Evolutionary conservation across 2,329 filamentous ascomycete genomes (phyloP).

Genomic region (Cordyceps farinosa): DNA sequence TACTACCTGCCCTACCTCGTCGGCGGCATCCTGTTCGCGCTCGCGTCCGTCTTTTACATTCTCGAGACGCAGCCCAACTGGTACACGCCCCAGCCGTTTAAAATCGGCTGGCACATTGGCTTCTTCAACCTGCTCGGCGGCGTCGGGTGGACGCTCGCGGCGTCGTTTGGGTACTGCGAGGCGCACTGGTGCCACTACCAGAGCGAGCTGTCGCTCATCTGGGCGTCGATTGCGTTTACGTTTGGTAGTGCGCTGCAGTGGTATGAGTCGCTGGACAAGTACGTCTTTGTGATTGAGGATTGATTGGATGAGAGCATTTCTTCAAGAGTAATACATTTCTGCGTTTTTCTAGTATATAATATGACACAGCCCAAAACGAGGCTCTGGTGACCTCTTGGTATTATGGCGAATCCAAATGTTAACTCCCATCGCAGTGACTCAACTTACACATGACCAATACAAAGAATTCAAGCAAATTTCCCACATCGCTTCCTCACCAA

Average conservation of each 20-base stretch:
- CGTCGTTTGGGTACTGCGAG: constrained; percentile 48
- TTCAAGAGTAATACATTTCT: background rate
- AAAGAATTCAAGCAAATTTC: no score
- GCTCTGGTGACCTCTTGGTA: background rate
- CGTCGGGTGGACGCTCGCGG: constrained; percentile 58
- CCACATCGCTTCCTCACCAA: no score
- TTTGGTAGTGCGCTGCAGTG: constrained; percentile 25
- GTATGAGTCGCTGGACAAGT: constrained; percentile 25
- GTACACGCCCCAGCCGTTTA: constrained; percentile 51
- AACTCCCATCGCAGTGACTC: no score
- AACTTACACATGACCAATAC: no score
- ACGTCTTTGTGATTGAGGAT: constrained; percentile 19
- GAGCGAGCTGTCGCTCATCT: constrained; percentile 37
- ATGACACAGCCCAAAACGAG: no score
- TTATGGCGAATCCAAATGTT: no score
- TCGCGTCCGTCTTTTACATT: constrained; percentile 57
- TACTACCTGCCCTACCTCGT: constrained; percentile 58
- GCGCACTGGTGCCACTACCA: constrained; percentile 36
- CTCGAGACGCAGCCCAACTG: constrained; percentile 61
- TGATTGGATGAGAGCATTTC: background rate
- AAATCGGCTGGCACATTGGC: constrained; percentile 64
- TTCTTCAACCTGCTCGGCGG: constrained; percentile 60
- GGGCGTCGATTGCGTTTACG: constrained; percentile 21
- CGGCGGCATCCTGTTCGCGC: constrained; percentile 58
- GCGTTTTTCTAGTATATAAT: background rate